These are phyloP conservation scores for Chamaecrista fasciculata DNA, from an alignment of 306 rosid species.

Conservation along the genomic window DNA sequence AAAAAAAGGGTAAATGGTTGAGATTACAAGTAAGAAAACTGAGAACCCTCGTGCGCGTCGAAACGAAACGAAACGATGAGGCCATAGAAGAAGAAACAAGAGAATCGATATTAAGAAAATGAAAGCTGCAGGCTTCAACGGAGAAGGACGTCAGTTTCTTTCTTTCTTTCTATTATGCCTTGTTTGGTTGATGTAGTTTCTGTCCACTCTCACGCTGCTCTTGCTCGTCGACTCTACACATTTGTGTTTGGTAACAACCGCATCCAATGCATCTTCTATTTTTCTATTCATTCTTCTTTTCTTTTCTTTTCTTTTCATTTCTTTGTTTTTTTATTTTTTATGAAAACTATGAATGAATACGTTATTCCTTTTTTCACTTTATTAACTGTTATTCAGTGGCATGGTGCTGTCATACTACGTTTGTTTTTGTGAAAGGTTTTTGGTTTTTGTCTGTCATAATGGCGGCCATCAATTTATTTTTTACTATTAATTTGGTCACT, in stretches of 20 bases:
- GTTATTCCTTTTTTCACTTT: too few relatives aligned
- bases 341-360: too few relatives aligned
- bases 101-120: neutral
- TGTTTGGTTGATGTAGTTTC: slow-evolving; percentile 10
- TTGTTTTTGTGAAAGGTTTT: too few relatives aligned
- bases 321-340: too few relatives aligned
- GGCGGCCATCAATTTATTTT: too few relatives aligned
- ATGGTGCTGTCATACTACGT: too few relatives aligned
- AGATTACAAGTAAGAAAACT: neutral
- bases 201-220: neutral
- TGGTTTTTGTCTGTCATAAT: too few relatives aligned
- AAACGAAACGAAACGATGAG: slow-evolving; percentile 12
- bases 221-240: neutral
- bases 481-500: too few relatives aligned
- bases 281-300: too few relatives aligned
- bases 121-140: slow-evolving; percentile 13
- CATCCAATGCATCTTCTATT: neutral
- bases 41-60: slow-evolving; percentile 23
- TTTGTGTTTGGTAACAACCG: neutral
- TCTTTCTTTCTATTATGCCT: too few relatives aligned
- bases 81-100: neutral
- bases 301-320: too few relatives aligned
- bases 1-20: neutral
- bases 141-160: slow-evolving; percentile 6
- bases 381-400: too few relatives aligned